Evolutionary conservation across 371 early-diverging fungal species (phyloP), one percentile per base, ranked within the genome.

Genomic region (Nematocida sp.): DNA sequence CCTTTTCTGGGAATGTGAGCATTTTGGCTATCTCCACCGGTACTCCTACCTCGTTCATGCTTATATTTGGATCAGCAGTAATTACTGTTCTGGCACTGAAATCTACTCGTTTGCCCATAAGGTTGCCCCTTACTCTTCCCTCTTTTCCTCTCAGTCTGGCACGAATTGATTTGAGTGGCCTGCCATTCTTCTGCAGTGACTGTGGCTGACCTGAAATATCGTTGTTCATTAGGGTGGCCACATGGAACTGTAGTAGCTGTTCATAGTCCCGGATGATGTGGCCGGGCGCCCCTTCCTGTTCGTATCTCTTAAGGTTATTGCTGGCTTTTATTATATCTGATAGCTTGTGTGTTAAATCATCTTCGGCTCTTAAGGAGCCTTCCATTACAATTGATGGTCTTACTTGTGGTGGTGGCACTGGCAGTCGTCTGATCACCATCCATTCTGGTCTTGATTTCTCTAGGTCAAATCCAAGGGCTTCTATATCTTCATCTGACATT

Each of bases 81-180:
- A 99, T 96, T 63, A 99, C 99, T 2, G 95, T 94, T 81, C 99
- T 90, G 4, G 99, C 96, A 48, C 93, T 93, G 82, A 96, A 99
- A 84, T 97, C 97, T 0, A 99, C 97, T 85, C 99, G 91, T 83
- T 99, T 99, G 54, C 99, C 99, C 99, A 99, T 99, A 78, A 99
- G 83, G 82, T 99, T 97, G 54, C 96, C 96, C 84, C 99, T 88
- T 55, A 99, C 86, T 76, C 97, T 90, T 46, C 97, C 99, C 85
- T 99, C 99, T 82, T 99, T 99, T 66, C 97, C 97, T 87, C 97
- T 95, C 60, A 99, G 86, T 78, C 99, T 87, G 21, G 94, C 93
- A 65, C 93, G 88, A 67, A 99, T 91, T 19, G 92, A 89, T 83
- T 97, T 99, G 70, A 90, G 86, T 48, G 97, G 95, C 83, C 99